A percentile compares a stretch with the other conserved stretches of the same genome.
phyloP scores from a whole-genome alignment of 192 early-diverging fungal species.

The Powellomyces hirtus region DNA sequence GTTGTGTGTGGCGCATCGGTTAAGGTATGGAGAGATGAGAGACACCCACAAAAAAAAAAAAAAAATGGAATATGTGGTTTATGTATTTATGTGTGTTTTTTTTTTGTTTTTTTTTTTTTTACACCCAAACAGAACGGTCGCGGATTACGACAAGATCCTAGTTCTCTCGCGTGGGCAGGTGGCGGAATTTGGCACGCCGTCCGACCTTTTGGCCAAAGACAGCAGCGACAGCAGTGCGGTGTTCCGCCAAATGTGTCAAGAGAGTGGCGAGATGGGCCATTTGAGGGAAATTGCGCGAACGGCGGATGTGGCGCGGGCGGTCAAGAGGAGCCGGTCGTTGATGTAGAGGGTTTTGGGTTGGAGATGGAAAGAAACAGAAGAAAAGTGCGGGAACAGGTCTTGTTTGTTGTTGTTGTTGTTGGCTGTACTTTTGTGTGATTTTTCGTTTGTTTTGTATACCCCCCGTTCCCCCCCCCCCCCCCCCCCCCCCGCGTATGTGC shows the following conservation, averaged over 20 bases:
- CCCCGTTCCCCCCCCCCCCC: too few species aligned
- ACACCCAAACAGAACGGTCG: constrained; percentile 50
- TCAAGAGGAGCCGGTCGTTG: neutral
- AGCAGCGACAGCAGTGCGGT: constrained; percentile 10
- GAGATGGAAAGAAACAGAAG: too few species aligned
- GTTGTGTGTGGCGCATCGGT: constrained; percentile 85
- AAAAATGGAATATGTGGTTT: too few species aligned
- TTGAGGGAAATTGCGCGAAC: constrained; percentile 56
- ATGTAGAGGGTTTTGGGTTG: too few species aligned
- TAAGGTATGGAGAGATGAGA: constrained; percentile 26
- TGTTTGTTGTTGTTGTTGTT: too few species aligned
- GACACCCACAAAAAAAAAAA: too few species aligned
- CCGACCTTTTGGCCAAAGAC: constrained; percentile 35
- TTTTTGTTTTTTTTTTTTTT: too few species aligned
- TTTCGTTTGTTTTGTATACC: too few species aligned
- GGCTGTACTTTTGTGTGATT: too few species aligned
- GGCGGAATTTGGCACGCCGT: constrained; percentile 61
- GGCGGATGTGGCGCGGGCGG: constrained; percentile 6
- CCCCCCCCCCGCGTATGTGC: too few species aligned
- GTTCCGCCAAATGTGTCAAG: constrained; percentile 78
- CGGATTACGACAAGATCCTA: constrained; percentile 74
- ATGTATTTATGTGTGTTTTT: too few species aligned
- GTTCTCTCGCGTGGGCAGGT: constrained; percentile 76
- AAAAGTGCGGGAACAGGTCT: too few species aligned
- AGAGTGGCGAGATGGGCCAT: constrained; percentile 74